Evolutionary conservation across 495 filamentous ascomycete genomes (phyloP), one percentile per base, ranked within the genome.

Genomic region (Mytilinidion resinicola): DNA sequence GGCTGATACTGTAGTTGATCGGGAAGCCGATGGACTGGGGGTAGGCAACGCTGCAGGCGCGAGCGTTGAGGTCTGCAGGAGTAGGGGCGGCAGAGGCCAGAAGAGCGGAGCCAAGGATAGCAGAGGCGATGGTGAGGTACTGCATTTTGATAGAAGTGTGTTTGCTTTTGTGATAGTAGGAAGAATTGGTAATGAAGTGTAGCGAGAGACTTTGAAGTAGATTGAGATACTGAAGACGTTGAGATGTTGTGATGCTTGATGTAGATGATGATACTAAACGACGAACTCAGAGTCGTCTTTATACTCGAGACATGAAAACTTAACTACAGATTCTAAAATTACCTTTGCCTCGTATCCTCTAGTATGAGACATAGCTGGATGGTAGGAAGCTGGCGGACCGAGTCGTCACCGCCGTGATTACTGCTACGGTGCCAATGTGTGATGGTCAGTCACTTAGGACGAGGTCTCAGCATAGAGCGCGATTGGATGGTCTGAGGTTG

Each of bases 1-100:
- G 60, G 12, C 47, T 14, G 41, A 62, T 55, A 21, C 46, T 50
- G 53, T 56, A 66, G 56, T 59, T 60, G 33, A 56, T 57, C 11
- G 63, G 63, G 56, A 55, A 66, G 42, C 55, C 59, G 43, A 60
- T 66, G 17, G 63, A 54, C 17, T 42, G 12, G 3, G 61, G 61
- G 51, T 64, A 64, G 36, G 61, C 51, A 19, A 56, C 52, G 25
- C 52, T 56, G 60, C 63, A 66, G 38, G 59, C 54, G 10, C 63
- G 55, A 43, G 53, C 57, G 9, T 50, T 51, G 53, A 64, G 61
- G 53, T 47, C 35, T 10, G 56, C 21, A 14, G 56, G 20, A 17
- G 50, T 59, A 3, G 62, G 62, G 33, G 62, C 62, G 1, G 57
- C 62, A 12, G 61, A 53, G 47, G 39, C 49, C 41, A 61, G 48